Evolutionary conservation across 2,329 filamentous ascomycete genomes (phyloP).

Genomic region (Calonectria honghensis): DNA sequence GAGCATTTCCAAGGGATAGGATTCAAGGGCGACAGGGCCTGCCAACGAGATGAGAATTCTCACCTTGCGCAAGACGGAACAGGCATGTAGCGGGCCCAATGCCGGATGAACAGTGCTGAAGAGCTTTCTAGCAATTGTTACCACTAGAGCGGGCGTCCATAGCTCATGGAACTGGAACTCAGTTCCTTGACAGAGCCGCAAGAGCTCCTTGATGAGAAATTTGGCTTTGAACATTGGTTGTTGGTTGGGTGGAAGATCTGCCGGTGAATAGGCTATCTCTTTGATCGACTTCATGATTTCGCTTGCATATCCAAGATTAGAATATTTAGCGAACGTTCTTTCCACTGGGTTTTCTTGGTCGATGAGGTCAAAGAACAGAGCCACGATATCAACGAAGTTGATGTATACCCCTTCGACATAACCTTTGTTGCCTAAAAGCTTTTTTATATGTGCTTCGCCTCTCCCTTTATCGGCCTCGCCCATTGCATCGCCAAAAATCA

Average conservation of each 20-base stretch:
- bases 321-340: slow-evolving; percentile 76
- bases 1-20: slow-evolving; percentile 93
- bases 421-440: slow-evolving; percentile 78
- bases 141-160: slow-evolving; percentile 85
- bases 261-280: slow-evolving; percentile 78
- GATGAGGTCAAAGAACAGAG: slow-evolving; percentile 83
- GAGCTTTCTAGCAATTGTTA: slow-evolving; percentile 84
- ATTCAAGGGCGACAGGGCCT: slow-evolving; percentile 81
- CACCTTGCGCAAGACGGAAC: slow-evolving; percentile 89
- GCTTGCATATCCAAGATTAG: slow-evolving; percentile 76
- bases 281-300: slow-evolving; percentile 82
- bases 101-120: slow-evolving; percentile 88
- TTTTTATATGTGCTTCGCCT: slow-evolving; percentile 81
- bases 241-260: slow-evolving; percentile 83
- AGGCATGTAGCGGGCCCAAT: slow-evolving; percentile 89
- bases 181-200: slow-evolving; percentile 84
- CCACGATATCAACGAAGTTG: slow-evolving; percentile 86
- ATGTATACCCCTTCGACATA: slow-evolving; percentile 79
- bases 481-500: slow-evolving; percentile 74
- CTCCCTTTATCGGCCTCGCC: slow-evolving; percentile 64
- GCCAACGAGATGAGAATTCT: slow-evolving; percentile 87
- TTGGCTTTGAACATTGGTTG: slow-evolving; percentile 91
- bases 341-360: slow-evolving; percentile 86
- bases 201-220: slow-evolving; percentile 83
- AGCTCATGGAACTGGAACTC: slow-evolving; percentile 78